A percentile compares a stretch with the other conserved stretches of the same genome.
These are phyloP conservation scores for Leishmania arabica DNA, from an alignment of 208 protist species.

Conservation along the genomic window DNA sequence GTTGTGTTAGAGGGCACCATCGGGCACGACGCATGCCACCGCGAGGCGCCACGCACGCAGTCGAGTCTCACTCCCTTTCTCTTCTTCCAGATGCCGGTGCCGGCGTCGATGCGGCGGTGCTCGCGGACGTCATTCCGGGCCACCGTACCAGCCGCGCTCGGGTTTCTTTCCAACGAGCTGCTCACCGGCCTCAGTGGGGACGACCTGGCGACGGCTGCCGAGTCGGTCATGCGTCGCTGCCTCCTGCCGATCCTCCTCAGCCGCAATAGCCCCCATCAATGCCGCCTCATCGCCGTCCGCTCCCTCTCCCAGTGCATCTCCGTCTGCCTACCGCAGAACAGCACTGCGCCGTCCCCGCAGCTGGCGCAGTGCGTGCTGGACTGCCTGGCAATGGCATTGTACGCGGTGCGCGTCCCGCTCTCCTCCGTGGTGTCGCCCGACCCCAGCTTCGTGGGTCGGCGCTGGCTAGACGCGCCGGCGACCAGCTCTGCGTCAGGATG, in stretches of 20 bases:
- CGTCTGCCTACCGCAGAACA: constrained; percentile 40
- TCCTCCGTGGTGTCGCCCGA: constrained; percentile 12
- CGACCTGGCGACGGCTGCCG: constrained; percentile 30
- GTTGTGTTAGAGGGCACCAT: constrained; percentile 64
- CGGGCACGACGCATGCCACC: constrained; percentile 36
- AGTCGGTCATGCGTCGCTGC: constrained; percentile 67
- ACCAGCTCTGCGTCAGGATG: constrained; percentile 6
- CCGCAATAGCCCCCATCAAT: constrained; percentile 33
- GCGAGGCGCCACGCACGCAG: constrained; percentile 37
- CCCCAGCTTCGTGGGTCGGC: constrained; percentile 21
- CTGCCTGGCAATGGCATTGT: constrained; percentile 30
- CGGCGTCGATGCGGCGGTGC: constrained; percentile 70
- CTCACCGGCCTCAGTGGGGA: constrained; percentile 40
- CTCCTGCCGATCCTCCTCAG: constrained; percentile 71
- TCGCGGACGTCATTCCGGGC: constrained; percentile 62
- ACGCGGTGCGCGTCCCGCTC: constrained; percentile 27
- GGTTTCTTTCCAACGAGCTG: constrained; percentile 66
- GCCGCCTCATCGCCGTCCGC: constrained; percentile 47
- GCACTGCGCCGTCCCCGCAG: constrained; percentile 9
- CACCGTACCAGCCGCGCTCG: constrained; percentile 63
- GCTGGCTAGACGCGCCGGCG: constrained; percentile 16
- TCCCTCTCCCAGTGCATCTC: constrained; percentile 62
- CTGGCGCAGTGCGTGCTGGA: constrained; percentile 41
- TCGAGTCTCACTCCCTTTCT: constrained; percentile 48
- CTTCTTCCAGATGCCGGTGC: constrained; percentile 53